phyloP scores from a whole-genome alignment of 139 green algal species.

The Chlamydomonas eustigma region DNA sequence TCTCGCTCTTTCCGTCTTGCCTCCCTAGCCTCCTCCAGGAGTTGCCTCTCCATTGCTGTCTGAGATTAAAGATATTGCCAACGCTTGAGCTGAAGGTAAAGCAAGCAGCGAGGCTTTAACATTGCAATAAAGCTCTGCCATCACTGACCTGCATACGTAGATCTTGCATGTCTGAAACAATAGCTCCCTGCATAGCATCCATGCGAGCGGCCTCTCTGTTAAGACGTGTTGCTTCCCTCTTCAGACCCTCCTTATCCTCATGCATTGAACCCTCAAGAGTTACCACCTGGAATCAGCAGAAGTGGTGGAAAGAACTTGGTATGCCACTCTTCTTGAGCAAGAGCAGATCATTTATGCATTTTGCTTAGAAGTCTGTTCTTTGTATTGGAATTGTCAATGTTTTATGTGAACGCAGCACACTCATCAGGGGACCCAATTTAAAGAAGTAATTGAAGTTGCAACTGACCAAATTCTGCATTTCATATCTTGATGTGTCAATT shows the following conservation, averaged over 20 bases:
- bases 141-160: slow-evolving; percentile 27
- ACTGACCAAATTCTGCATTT: slow-evolving; percentile 31
- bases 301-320: not conserved
- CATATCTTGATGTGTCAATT: slow-evolving; percentile 24
- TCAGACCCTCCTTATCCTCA: slow-evolving; percentile 35
- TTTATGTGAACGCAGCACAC: not conserved
- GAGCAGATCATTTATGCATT: not conserved
- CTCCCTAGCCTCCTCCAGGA: slow-evolving; percentile 45
- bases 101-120: too few species aligned
- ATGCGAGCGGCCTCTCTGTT: slow-evolving; percentile 34
- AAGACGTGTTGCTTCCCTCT: slow-evolving; percentile 35
- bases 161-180: slow-evolving; percentile 29
- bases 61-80: too few species aligned
- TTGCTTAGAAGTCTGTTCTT: not conserved
- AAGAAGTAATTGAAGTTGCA: too few species aligned
- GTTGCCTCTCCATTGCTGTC: slow-evolving; percentile 4
- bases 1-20: slow-evolving; percentile 39
- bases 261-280: slow-evolving; percentile 1
- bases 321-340: not conserved
- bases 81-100: too few species aligned
- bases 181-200: slow-evolving; percentile 31
- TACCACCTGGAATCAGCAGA: not conserved
- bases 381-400: not conserved
- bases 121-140: too few species aligned
- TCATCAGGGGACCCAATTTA: not conserved